Evolutionary conservation across 495 filamentous ascomycete species (phyloP).

Genomic region (Aspergillus taichungensis): DNA sequence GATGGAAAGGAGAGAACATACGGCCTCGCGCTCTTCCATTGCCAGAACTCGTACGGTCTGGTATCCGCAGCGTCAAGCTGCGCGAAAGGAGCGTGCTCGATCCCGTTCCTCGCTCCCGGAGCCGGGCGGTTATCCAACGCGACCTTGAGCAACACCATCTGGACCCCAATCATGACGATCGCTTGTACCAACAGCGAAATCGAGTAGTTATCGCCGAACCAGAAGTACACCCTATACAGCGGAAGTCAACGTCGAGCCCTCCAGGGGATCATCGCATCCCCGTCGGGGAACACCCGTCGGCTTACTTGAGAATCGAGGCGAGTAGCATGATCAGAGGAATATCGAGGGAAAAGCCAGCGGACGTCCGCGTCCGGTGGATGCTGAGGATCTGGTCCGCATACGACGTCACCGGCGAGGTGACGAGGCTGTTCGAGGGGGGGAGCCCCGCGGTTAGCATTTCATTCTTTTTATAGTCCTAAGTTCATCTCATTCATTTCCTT

Average conservation of each 20-base stretch:
- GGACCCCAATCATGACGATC: conserved; percentile 75
- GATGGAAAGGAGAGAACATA: conserved; percentile 29
- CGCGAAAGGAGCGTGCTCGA: conserved; percentile 37
- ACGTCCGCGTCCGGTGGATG: conserved; percentile 73
- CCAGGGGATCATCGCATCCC: neutral
- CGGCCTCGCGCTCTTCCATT: conserved; percentile 76
- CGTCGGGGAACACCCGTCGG: neutral
- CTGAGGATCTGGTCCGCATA: conserved; percentile 88
- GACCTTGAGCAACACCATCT: conserved; percentile 77
- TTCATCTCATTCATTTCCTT: too few species aligned
- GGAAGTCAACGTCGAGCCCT: neutral
- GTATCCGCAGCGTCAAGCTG: conserved; percentile 14
- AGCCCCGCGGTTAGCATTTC: conserved; percentile 12
- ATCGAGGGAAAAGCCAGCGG: conserved; percentile 81
- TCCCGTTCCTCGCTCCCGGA: conserved; percentile 44
- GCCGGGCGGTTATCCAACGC: conserved; percentile 81
- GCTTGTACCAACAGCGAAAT: conserved; percentile 74
- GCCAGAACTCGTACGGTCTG: conserved; percentile 89
- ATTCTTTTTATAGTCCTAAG: neutral
- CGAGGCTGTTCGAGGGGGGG: conserved; percentile 37
- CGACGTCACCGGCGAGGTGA: conserved; percentile 75
- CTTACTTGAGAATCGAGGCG: conserved; percentile 81
- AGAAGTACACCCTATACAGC: conserved; percentile 73
- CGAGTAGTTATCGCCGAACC: conserved; percentile 81
- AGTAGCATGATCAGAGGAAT: conserved; percentile 98